Evolutionary conservation across 768 basidiomycete species (phyloP).

Genomic region (Trichaptum fuscoviolaceum): DNA sequence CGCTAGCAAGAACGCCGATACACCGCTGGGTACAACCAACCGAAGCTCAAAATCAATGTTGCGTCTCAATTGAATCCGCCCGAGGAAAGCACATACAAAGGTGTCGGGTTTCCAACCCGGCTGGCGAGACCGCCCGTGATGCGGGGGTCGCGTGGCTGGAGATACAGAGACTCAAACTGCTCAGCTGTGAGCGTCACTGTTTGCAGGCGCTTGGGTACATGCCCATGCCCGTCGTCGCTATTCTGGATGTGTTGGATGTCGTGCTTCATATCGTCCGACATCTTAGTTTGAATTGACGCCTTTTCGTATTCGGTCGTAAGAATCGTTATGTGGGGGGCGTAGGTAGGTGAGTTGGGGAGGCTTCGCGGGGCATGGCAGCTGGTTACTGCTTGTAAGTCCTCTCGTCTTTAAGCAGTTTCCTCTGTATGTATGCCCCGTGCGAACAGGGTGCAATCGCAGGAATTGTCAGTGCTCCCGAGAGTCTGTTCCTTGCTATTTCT

Average conservation of each 20-base stretch:
- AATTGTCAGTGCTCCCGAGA: background rate
- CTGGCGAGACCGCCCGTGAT: slow-evolving; percentile 3
- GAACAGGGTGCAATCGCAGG: background rate
- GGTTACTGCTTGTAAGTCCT: background rate
- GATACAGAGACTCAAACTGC: slow-evolving; percentile 14
- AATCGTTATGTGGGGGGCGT: background rate
- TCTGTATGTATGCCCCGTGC: background rate
- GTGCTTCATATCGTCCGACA: background rate
- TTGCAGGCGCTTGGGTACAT: background rate
- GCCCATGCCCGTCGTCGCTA: background rate
- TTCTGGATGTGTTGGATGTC: background rate
- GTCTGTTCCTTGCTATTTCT: background rate
- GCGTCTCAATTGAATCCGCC: background rate
- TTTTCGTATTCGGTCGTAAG: background rate
- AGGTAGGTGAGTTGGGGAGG: background rate
- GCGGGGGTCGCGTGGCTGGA: slow-evolving; percentile 10
- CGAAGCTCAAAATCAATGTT: background rate
- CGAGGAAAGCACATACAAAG: slow-evolving; percentile 8
- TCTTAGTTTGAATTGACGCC: background rate
- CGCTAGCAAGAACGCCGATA: slow-evolving; percentile 8
- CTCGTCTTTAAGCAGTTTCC: background rate
- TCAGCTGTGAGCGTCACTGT: slow-evolving; percentile 13
- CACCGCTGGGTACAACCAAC: background rate
- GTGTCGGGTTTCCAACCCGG: slow-evolving; percentile 11
- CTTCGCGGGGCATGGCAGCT: background rate